phyloP scores from a whole-genome alignment of 371 early-diverging fungal species.

The Syncephalastrum monosporum region DNA sequence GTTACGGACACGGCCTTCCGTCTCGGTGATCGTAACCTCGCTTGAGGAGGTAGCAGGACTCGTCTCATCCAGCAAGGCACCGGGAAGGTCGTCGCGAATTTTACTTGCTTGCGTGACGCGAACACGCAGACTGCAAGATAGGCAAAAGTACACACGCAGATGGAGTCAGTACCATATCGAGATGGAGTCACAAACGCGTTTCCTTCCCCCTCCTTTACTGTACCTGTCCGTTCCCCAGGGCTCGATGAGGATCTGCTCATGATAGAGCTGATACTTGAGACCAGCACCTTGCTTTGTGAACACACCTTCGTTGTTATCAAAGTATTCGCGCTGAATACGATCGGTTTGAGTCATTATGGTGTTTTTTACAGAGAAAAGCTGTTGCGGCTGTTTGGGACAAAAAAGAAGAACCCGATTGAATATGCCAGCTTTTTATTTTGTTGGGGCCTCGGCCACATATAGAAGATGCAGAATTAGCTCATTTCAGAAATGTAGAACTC shows the following conservation, averaged over 20 bases:
- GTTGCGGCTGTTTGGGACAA: neutral
- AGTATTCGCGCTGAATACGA: slow-evolving; percentile 7
- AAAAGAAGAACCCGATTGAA: too few relatives aligned
- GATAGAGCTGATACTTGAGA: slow-evolving; percentile 13
- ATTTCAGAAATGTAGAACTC: too few relatives aligned
- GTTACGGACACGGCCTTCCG: slow-evolving; percentile 8
- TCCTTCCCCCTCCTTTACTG: neutral
- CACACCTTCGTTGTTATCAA: slow-evolving; percentile 15
- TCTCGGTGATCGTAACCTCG: slow-evolving; percentile 9
- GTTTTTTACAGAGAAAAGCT: too few relatives aligned
- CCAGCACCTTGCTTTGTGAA: slow-evolving; percentile 5
- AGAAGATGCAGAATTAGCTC: too few relatives aligned
- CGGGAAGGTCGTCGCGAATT: slow-evolving; percentile 15
- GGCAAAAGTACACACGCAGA: neutral
- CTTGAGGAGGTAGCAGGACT: slow-evolving; percentile 3
- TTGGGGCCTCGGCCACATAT: too few relatives aligned
- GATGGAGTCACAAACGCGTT: too few relatives aligned
- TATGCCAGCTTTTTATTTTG: too few relatives aligned
- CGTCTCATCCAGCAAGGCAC: slow-evolving; percentile 14
- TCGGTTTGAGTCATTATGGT: too few relatives aligned
- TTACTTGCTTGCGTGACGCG: slow-evolving; percentile 12
- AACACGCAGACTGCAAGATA: slow-evolving; percentile 11
- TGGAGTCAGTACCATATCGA: too few relatives aligned
- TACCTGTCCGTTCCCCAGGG: slow-evolving; percentile 17
- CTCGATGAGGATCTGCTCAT: slow-evolving; percentile 13